A percentile compares a stretch with the other conserved stretches of the same genome.
phyloP scores from a whole-genome alignment of 73 alveolate genomes.

The Blepharisma stoltei region DNA sequence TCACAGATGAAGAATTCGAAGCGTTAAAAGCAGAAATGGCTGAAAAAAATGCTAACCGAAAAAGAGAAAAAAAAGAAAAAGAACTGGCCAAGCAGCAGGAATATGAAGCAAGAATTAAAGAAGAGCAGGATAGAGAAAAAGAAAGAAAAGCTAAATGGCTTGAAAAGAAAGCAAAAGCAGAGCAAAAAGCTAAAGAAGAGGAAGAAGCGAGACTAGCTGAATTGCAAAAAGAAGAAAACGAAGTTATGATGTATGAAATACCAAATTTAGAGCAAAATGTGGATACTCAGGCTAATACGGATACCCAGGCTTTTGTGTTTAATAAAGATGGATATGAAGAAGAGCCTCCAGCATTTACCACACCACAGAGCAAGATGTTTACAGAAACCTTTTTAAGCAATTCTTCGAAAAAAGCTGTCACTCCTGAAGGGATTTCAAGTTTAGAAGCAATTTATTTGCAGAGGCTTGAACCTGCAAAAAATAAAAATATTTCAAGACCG shows the following conservation, averaged over 20 bases:
- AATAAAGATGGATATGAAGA: too few relatives aligned
- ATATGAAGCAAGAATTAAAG: not conserved
- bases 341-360: too few relatives aligned
- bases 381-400: too few relatives aligned
- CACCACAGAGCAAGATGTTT: too few relatives aligned
- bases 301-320: too few relatives aligned
- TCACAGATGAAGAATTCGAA: not conserved
- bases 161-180: not conserved
- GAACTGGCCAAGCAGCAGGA: not conserved
- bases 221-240: too few relatives aligned
- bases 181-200: not conserved
- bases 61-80: conserved; percentile 8
- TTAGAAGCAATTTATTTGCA: conserved; percentile 26
- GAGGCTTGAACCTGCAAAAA: conserved; percentile 13
- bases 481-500: too few relatives aligned
- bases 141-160: not conserved
- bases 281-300: too few relatives aligned
- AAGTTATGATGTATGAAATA: too few relatives aligned
- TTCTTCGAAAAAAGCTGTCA: not conserved
- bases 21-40: not conserved
- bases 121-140: not conserved
- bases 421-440: not conserved
- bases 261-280: too few relatives aligned
- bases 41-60: not conserved
- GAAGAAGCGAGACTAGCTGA: too few relatives aligned